Conservation (phyloP, 2,329 filamentous ascomycete species). For the Metarhizium anisopliae region DNA sequence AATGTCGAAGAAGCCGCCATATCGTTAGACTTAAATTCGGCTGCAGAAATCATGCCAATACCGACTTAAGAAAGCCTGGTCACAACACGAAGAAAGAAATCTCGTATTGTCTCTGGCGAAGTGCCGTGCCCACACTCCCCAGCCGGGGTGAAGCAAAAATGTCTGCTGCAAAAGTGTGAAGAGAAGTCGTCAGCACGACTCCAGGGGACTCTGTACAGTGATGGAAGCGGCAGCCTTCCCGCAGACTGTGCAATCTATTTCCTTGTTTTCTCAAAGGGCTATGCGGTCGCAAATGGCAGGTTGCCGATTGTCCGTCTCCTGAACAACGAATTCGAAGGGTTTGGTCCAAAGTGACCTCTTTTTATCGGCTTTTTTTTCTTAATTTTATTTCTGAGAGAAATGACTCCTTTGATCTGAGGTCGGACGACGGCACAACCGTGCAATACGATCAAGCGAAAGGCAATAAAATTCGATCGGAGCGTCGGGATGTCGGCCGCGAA, state of each 20-base stretch:
- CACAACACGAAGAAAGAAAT: slow-evolving; percentile 7
- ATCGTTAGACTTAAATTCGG: slow-evolving; percentile 19
- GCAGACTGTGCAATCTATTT: neutral
- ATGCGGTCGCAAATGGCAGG: neutral
- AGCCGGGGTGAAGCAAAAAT: slow-evolving; percentile 7
- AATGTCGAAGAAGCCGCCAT: slow-evolving; percentile 58
- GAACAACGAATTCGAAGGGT: neutral
- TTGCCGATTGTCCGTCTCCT: slow-evolving; percentile 1
- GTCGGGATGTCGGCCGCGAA: neutral
- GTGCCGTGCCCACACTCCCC: slow-evolving; percentile 11
- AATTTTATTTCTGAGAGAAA: neutral
- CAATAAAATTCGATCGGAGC: neutral
- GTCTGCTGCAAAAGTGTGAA: slow-evolving; percentile 1
- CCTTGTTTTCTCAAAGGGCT: neutral
- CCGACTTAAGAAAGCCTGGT: slow-evolving; percentile 11
- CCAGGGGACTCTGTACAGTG: neutral
- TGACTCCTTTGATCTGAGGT: neutral
- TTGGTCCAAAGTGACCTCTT: neutral
- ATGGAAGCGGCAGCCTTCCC: neutral
- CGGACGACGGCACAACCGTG: neutral
- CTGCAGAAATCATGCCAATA: slow-evolving; percentile 20
- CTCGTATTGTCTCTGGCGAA: slow-evolving; percentile 7
- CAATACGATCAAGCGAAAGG: neutral
- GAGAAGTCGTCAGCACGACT: slow-evolving; percentile 1
- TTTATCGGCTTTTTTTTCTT: neutral